A percentile compares a stretch with the other conserved stretches of the same genome.
Evolutionary conservation across 1,284 basidiomycete species (phyloP).

Genomic region (Coniophora puteana): DNA sequence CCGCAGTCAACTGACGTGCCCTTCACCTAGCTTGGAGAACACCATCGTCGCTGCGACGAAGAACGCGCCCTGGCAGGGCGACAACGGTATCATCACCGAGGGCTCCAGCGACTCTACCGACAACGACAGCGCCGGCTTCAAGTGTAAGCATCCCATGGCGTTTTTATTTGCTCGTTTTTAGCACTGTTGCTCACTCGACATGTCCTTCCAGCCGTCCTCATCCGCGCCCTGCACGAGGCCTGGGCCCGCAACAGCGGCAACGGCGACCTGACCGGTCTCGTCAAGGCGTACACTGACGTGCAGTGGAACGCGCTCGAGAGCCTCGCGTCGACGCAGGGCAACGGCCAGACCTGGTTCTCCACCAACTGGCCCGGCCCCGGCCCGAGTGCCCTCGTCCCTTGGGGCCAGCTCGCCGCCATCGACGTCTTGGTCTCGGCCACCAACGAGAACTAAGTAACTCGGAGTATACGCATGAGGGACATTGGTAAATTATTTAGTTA

Average conservation of each 20-base stretch:
- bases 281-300: slow-evolving; percentile 20
- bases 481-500: no score
- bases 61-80: slow-evolving; percentile 39
- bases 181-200: not conserved
- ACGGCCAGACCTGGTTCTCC: slow-evolving; percentile 14
- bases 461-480: no score
- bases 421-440: slow-evolving; percentile 18
- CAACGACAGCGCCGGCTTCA: slow-evolving; percentile 47
- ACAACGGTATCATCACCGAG: slow-evolving; percentile 47
- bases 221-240: slow-evolving; percentile 44
- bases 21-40: slow-evolving; percentile 34
- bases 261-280: slow-evolving; percentile 31
- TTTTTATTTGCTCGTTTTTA: not conserved
- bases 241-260: slow-evolving; percentile 35
- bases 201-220: slow-evolving; percentile 34
- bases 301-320: slow-evolving; percentile 18
- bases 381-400: slow-evolving; percentile 15
- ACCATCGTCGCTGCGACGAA: slow-evolving; percentile 37
- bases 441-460: slow-evolving; percentile 6
- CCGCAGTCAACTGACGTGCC: not conserved
- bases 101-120: slow-evolving; percentile 34
- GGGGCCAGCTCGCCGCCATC: slow-evolving; percentile 19
- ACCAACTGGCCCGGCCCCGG: slow-evolving; percentile 17
- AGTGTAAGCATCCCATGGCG: slow-evolving; percentile 38
- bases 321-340: slow-evolving; percentile 12